Base-by-base conservation (phyloP, 2,329 filamentous ascomycete genomes). In the Aspergillus nomiae region DNA sequence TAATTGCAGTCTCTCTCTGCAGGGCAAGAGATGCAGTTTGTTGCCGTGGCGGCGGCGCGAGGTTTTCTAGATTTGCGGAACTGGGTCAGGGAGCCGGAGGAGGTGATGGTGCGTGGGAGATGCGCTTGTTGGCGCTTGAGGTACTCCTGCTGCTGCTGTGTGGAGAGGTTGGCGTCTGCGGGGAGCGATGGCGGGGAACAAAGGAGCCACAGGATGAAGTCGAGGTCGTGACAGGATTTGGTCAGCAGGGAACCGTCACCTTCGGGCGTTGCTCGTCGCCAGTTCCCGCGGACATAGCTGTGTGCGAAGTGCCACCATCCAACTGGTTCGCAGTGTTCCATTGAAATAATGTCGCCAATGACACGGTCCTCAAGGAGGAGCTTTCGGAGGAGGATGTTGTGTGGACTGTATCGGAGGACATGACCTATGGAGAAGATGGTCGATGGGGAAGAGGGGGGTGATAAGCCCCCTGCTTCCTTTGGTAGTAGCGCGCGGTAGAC, bases 301-400 rank as follows among this genome's bases (percentile, higher is more conserved):
- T 97, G 94, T 0, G 90, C 85, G 75, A 96, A 98, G 76, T 98
- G 95, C 92, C 93, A 98, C 89, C 91, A 96, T 0, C 95, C 95
- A 0, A 99, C 90, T 0, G 95, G 95, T 76, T 98, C 95, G 0
- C 92, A 95, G 77, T 98, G 95, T 66, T 96, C 91, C 45, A 97
- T 84, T 45, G 91, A 94, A 58, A 96, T 82, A 34, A 97, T 83
- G 60, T 97, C 91, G 8, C 95, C 95, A 72, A 99, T 90, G 14
- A 89, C 86, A 14, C 85, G 84, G 58, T 96, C 87, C 67, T 90
- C 85, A 1, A 93, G 84, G 6, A 98, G 83, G 19, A 98, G 81
- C 73, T 90, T 89, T 56, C 93, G 88, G 32, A 99, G 83, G 61
- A 94, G 81, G 77, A 92, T 90, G 74, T 98, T 98, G 77, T 97